Evolutionary conservation across 768 basidiomycete genomes (phyloP), one percentile per base, ranked within the genome.

Genomic region (Mycena albidolilacea): DNA sequence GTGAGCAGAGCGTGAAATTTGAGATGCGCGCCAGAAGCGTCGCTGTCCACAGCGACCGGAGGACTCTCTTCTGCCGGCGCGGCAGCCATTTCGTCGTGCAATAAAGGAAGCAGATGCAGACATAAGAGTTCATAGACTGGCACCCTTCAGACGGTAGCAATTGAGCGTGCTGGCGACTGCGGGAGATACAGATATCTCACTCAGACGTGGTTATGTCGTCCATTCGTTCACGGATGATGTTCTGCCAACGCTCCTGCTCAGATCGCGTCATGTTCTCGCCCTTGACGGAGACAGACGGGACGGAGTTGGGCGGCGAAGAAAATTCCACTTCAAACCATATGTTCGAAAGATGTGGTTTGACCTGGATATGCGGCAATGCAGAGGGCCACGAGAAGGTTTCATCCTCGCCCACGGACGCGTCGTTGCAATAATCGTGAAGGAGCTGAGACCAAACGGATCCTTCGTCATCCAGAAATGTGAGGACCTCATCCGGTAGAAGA

Each of bases 1-100:
- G 90, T 92, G 64, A 94, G 85, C 1, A 94, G 86, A 23, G 88
- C 88, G 77, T 94, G 93, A 71, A 87, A 90, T 35, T 58, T 63
- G 37, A 23, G n/a, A 55, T 41, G 41, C 58, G 46, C 46, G 46
- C 17, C 17, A 54, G 19, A 15, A n/a, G 37, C 0, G 57, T 19
- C 14, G 37, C 30, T 15, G 19, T 57, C 75, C 65, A 15, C 52
- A 35, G 38, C 67, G 54, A 7, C 60, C 37, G 17, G 77, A 74
- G 23, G 46, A 68, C 41, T 52, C 68, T 62, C 35, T 58, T 54
- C 48, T 15, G 39, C 52, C 65, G 60, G 8, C 37, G 59, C 43
- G 8, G 60, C 37, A 39, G 39, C 30, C 15, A 75, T 60, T 69
- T 85, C 81, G 60, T 84, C 82, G 75, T 90, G 89, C 5, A 94